Evolutionary conservation across 2,329 filamentous ascomycete genomes (phyloP).

Genomic region (Microsporum audouinii): DNA sequence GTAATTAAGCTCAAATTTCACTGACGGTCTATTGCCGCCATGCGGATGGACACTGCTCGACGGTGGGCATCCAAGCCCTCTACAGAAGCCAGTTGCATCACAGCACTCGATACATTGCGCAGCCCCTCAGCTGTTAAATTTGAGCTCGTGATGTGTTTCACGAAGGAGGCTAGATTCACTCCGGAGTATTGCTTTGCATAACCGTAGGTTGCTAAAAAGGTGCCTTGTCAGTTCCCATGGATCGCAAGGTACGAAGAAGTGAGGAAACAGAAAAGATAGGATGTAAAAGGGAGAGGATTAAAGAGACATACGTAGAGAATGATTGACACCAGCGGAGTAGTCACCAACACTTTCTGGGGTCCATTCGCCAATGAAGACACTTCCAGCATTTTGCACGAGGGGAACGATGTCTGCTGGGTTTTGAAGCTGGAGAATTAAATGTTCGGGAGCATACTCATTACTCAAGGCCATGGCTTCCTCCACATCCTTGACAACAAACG

Average conservation of each 20-base stretch:
- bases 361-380: conserved; percentile 92
- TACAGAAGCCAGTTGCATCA: conserved; percentile 90
- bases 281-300: not conserved
- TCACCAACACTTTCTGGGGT: conserved; percentile 96
- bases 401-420: conserved; percentile 64
- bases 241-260: not conserved
- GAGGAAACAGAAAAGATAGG: not conserved
- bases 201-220: conserved; percentile 69
- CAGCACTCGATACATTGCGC: conserved; percentile 70
- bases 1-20: not conserved
- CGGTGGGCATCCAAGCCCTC: conserved; percentile 92
- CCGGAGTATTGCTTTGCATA: conserved; percentile 98
- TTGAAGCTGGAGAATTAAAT: conserved; percentile 81
- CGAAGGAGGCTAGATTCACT: conserved; percentile 88
- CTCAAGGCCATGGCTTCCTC: conserved; percentile 68
- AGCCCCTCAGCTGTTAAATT: conserved; percentile 79
- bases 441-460: conserved; percentile 93
- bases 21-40: conserved; percentile 11
- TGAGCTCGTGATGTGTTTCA: conserved; percentile 95
- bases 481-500: conserved; percentile 60
- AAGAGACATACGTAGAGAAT: conserved; percentile 72
- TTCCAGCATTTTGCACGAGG: conserved; percentile 82
- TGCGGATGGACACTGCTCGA: conserved; percentile 54
- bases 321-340: conserved; percentile 96
- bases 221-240: conserved; percentile 17